Evolutionary conservation across 495 filamentous ascomycete genomes (phyloP).

Genomic region (Hyaloscypha bicolor): DNA sequence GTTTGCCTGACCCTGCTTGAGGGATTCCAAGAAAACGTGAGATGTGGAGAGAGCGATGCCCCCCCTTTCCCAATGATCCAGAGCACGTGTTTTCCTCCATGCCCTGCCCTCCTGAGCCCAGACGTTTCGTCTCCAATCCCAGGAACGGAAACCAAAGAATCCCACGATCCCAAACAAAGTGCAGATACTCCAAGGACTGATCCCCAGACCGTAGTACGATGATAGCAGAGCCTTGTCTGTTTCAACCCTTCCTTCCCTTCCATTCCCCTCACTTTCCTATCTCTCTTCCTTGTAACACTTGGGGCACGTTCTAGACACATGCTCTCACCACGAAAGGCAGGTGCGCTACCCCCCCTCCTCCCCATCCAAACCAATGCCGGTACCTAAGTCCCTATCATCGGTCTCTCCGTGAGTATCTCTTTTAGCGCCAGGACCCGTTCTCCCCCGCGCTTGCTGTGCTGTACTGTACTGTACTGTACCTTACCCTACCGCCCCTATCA

Average conservation of each 20-base stretch:
- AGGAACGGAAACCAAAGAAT: background rate
- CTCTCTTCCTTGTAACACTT: background rate
- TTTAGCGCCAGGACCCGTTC: background rate
- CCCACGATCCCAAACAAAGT: background rate
- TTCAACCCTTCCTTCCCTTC: background rate
- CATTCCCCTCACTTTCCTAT: background rate
- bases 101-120: background rate
- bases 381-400: background rate
- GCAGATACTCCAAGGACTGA: no score
- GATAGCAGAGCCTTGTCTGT: background rate
- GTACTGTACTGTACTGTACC: no score
- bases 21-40: background rate
- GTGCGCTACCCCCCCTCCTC: background rate
- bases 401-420: background rate
- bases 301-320: background rate
- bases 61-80: background rate
- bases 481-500: no score
- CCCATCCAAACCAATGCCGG: background rate
- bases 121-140: background rate
- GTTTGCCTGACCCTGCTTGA: background rate
- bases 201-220: no score
- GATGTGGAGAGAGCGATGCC: background rate
- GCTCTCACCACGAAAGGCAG: background rate
- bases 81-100: background rate
- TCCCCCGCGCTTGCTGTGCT: background rate